Percentiles rank a stretch among this genome's conserved stretches.
These are phyloP conservation scores for Acer negundo DNA, from an alignment of 345 rosid species.

Conservation along the genomic window DNA sequence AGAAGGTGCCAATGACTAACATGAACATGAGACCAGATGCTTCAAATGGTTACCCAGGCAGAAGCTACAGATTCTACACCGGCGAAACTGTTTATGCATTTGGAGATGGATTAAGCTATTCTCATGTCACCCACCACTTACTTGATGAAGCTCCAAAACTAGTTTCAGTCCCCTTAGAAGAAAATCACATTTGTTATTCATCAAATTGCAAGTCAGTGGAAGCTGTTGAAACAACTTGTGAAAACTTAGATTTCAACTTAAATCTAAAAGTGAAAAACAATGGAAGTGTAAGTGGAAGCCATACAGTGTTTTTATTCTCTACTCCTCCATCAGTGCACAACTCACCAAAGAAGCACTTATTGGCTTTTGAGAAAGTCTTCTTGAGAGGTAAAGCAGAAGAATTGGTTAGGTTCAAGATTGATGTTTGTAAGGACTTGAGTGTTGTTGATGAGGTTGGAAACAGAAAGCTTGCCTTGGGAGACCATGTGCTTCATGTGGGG, in stretches of 20 bases:
- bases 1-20: conserved; percentile 82
- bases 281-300: conserved; percentile 57
- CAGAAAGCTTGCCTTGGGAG: conserved; percentile 61
- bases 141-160: conserved; percentile 56
- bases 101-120: conserved; percentile 89
- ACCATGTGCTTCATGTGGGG: conserved; percentile 76
- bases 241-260: conserved; percentile 47
- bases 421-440: conserved; percentile 80
- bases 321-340: conserved; percentile 69
- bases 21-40: conserved; percentile 95
- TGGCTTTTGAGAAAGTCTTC: conserved; percentile 70
- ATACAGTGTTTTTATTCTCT: conserved; percentile 72
- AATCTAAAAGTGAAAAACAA: conserved; percentile 53
- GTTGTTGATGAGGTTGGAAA: conserved; percentile 69
- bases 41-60: conserved; percentile 78
- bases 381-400: conserved; percentile 33
- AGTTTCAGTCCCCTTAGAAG: conserved; percentile 48
- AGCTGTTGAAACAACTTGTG: conserved; percentile 46
- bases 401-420: conserved; percentile 56
- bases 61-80: conserved; percentile 84
- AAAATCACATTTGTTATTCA: conserved; percentile 54
- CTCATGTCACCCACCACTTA: conserved; percentile 42
- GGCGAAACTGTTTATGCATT: conserved; percentile 83
- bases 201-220: conserved; percentile 62
- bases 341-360: conserved; percentile 66